Percentiles rank a stretch among this genome's conserved stretches.
phyloP scores from a whole-genome alignment of 768 basidiomycete species.

The Panaeolus papilionaceus region DNA sequence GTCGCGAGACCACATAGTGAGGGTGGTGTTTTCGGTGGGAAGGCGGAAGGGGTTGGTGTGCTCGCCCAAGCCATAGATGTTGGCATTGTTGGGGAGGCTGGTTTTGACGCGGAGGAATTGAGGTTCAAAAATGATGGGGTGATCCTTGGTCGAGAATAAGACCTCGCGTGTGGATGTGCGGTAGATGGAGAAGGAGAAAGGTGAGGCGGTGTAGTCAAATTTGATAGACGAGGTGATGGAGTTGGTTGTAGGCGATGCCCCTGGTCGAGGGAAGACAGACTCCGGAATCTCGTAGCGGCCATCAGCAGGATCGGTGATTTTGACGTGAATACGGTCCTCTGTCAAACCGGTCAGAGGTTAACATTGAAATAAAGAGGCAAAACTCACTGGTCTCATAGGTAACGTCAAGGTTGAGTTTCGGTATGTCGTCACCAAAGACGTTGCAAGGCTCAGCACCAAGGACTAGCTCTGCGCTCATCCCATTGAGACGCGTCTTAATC shows the following conservation, averaged over 20 bases:
- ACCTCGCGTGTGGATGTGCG: conserved; percentile 56
- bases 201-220: conserved; percentile 64
- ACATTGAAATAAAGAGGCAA: no score
- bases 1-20: conserved; percentile 71
- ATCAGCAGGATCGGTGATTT: conserved; percentile 58
- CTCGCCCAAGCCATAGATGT: conserved; percentile 81
- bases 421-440: conserved; percentile 15
- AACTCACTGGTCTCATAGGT: conserved; percentile 13
- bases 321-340: conserved; percentile 68
- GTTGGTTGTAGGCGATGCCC: conserved; percentile 32
- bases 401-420: conserved; percentile 6
- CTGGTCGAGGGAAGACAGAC: conserved; percentile 63
- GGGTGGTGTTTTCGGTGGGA: conserved; percentile 48
- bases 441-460: conserved; percentile 13
- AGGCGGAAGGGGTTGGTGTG: conserved; percentile 72
- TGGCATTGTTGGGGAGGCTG: conserved; percentile 59
- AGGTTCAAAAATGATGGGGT: conserved; percentile 75
- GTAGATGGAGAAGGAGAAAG: conserved; percentile 68
- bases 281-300: conserved; percentile 70
- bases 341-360: background rate
- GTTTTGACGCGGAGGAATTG: conserved; percentile 81
- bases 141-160: conserved; percentile 64
- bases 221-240: conserved; percentile 48
- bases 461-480: conserved; percentile 13
- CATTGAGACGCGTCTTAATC: background rate